phyloP scores from a whole-genome alignment of 805 yeast species.

The Maudiozyma bulderi region DNA sequence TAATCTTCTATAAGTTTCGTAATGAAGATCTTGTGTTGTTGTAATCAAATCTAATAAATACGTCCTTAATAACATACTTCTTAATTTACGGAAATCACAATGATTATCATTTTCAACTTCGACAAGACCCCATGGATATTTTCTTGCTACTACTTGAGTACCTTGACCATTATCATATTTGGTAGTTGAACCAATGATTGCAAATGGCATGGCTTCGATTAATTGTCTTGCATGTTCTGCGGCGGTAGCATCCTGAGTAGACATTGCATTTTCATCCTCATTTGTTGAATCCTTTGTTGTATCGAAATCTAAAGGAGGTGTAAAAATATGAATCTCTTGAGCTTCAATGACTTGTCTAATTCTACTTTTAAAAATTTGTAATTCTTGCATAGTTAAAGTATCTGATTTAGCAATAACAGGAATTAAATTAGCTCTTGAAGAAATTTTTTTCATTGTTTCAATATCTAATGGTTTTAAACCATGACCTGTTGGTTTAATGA shows the following conservation, averaged over 20 bases:
- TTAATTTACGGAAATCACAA: constrained; percentile 75
- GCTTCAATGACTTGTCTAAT: constrained; percentile 76
- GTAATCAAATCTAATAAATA: constrained; percentile 74
- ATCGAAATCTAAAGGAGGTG: constrained; percentile 61
- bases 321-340: constrained; percentile 73
- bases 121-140: constrained; percentile 85
- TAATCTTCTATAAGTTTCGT: constrained; percentile 65
- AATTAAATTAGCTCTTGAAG: constrained; percentile 73
- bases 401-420: constrained; percentile 89
- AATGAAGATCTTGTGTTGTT: constrained; percentile 73
- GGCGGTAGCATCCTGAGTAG: constrained; percentile 48
- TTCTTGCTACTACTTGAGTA: constrained; percentile 61
- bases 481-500: constrained; percentile 86
- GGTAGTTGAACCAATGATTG: constrained; percentile 69
- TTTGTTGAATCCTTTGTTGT: constrained; percentile 3
- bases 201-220: constrained; percentile 81
- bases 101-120: constrained; percentile 81
- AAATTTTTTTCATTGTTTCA: constrained; percentile 75
- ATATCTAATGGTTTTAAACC: constrained; percentile 80
- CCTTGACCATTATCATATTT: constrained; percentile 59
- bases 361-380: constrained; percentile 58
- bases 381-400: constrained; percentile 63
- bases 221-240: constrained; percentile 73
- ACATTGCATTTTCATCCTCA: background rate
- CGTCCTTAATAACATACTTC: constrained; percentile 70